Evolutionary conservation across 2,329 filamentous ascomycete species (phyloP).

Genomic region (Trichophaea hybrida): DNA sequence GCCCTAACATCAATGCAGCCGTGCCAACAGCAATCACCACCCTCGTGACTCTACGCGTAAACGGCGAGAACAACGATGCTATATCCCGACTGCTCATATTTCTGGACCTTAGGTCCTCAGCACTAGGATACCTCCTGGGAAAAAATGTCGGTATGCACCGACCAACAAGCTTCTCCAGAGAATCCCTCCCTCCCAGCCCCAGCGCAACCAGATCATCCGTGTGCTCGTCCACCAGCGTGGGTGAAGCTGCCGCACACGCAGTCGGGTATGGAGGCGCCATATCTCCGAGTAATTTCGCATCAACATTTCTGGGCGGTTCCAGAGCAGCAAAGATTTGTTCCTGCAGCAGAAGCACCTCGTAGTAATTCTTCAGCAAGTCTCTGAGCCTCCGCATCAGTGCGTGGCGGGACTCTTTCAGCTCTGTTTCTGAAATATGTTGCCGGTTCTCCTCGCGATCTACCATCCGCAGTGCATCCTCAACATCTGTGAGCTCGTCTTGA

Average conservation of each 20-base stretch:
- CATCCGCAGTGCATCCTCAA: constrained; percentile 9
- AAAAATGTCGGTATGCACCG: constrained; percentile 14
- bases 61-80: constrained; percentile 14
- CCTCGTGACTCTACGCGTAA: constrained; percentile 17
- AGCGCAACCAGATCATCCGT: constrained; percentile 18
- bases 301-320: constrained; percentile 14
- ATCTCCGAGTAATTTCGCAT: constrained; percentile 13
- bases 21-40: constrained; percentile 18
- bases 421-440: background rate
- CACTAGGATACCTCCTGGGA: constrained; percentile 15
- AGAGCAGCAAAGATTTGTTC: constrained; percentile 20
- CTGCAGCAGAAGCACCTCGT: constrained; percentile 20
- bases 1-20: constrained; percentile 19
- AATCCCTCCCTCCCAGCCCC: constrained; percentile 15
- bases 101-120: constrained; percentile 13
- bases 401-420: background rate
- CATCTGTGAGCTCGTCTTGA: constrained; percentile 14
- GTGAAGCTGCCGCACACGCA: background rate
- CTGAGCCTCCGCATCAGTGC: background rate
- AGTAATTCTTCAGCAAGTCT: background rate
- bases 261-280: constrained; percentile 13
- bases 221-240: constrained; percentile 8
- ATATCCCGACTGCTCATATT: constrained; percentile 16
- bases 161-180: constrained; percentile 17
- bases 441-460: constrained; percentile 10